Evolutionary conservation across 768 basidiomycete species (phyloP), one percentile per base, ranked within the genome.

Genomic region (Dentipellis sp.): DNA sequence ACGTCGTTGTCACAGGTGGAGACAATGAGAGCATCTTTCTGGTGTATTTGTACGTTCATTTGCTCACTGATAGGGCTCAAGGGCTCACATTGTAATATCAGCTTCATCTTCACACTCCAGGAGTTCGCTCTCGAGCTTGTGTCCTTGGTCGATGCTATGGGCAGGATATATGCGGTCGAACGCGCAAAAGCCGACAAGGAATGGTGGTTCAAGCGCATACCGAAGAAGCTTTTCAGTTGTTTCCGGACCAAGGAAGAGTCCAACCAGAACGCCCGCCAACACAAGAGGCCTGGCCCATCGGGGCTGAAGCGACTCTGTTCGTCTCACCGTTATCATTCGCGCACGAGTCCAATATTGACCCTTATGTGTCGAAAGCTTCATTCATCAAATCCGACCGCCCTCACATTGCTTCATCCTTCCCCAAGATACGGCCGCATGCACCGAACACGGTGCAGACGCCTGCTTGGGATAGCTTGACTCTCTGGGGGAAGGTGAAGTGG

Each of bases 21-120:
- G 82, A 87, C n/a, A 82, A 86, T 61, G 94, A 97, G 63, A 83
- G 84, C 56, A 77, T 97, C 1, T 95, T 95, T 67, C 69, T 94
- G 22, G 86, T 94, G 0, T 95, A 94, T 66, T 95, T 94, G 94
- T 94, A 59, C 67, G 91, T 75, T n/a, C 10, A 6, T 50, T 54
- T 19, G 8, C 23, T 47, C 10, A 38, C 10, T 16, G 29, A 34
- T 50, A 22, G 21, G 10, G 29, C 55, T 12, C 56, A 53, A 57
- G 39, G 63, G 23, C 7, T 40, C 40, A 4, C 17, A 29, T 35
- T 12, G 29, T 29, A 6, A 29, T 29, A 29, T 29, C 59, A 97
- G 94, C 74, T 97, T 95, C 71, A 88, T 97, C 60, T 99, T 97
- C 70, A 95, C 93, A 0, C 68, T 97, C 46, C 93, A 99, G 70